A percentile compares a stretch with the other conserved stretches of the same genome.
Conservation (phyloP, 345 rosid genomes). For the Ricinus communis region DNA sequence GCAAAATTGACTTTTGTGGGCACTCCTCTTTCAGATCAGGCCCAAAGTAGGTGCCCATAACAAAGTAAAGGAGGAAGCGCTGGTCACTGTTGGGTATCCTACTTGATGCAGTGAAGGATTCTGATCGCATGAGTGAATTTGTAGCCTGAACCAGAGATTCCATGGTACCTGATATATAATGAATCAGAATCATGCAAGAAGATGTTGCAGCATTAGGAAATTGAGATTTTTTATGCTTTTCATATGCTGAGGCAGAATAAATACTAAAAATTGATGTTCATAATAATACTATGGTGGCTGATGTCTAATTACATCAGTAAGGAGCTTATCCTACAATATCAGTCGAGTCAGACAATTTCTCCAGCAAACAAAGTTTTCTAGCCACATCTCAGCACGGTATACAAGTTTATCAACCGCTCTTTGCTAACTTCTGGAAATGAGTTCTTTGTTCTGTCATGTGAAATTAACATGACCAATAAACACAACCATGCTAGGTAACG, state of each 20-base stretch:
- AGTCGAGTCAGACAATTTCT: no score
- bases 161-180: background rate
- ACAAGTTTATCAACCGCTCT: no score
- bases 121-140: background rate
- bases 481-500: no score
- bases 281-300: background rate
- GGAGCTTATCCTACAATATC: no score
- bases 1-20: slow-evolving; percentile 33
- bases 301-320: background rate
- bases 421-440: no score
- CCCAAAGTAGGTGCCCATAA: slow-evolving; percentile 10
- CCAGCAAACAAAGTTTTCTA: no score
- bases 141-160: background rate
- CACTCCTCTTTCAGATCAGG: slow-evolving; percentile 21
- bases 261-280: background rate
- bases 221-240: background rate
- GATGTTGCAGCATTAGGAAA: background rate
- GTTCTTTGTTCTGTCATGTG: no score
- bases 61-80: slow-evolving; percentile 12
- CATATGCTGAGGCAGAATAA: background rate
- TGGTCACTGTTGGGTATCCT: background rate
- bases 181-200: background rate
- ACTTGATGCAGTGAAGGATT: background rate
- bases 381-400: no score
- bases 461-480: no score